Evolutionary conservation across 2,329 filamentous ascomycete genomes (phyloP), one percentile per base, ranked within the genome.

Genomic region (Fusarium caatingaense): DNA sequence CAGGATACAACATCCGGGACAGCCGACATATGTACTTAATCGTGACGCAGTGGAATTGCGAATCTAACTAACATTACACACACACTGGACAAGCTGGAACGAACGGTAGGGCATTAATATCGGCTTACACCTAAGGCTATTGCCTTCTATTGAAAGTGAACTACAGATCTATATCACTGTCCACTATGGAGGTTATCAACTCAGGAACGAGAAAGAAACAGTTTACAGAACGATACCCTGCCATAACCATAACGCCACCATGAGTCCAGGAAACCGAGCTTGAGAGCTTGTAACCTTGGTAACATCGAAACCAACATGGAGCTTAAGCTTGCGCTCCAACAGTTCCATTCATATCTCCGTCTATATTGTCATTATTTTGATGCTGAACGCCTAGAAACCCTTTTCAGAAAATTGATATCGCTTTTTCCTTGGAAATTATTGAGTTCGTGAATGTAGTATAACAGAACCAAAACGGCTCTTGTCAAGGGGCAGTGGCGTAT

Each of bases 321-420:
- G 45, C 30, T 30, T 45, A 58, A 63, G 65, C 51, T 62, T 69
- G 65, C 57, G 61, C 66, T 63, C 49, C 23, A 20, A 47, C 34
- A 34, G n/a, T 47, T 40, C 51, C 30, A 50, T 49, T 46, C 45
- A 23, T 47, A 53, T 47, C 34, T 55, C 49, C 25, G 20, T 69
- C 67, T 67, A 69, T 51, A 27, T 55, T 41, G 46, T 37, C 55
- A 20, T 55, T 48, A 63, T 42, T 41, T 49, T 47, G 40, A 53
- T 57, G 21, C 21, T 54, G 20, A 49, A 71, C 68, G 61, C 69
- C 68, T n/a, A 55, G 18, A 49, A 42, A 25, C 42, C 37, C 25
- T 44, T 32, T 56, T 54, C 46, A 40, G 21, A 51, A 27, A 54
- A 32, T 55, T 32, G 28, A 56, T n/a, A 54, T 68, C 53, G 67